Percentiles rank a stretch among this genome's conserved stretches.
phyloP scores from a whole-genome alignment of 768 basidiomycete genomes.

The Boletus pseudo-olivaceus region DNA sequence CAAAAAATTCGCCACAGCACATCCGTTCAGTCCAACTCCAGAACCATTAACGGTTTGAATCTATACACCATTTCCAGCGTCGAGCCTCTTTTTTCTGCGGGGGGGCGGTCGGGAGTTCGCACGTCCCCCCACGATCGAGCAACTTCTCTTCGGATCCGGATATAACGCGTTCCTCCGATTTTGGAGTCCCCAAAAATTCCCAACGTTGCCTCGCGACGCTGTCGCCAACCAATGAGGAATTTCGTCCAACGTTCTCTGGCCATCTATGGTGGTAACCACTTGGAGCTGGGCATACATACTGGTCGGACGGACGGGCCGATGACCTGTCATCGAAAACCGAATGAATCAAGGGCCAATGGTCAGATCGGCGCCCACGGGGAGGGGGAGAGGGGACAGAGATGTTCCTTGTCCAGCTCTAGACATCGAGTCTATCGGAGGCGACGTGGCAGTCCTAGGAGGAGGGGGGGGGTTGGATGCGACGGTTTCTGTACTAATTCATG shows the following conservation, averaged over 20 bases:
- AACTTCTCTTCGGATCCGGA: not conserved
- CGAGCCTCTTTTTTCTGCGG: not conserved
- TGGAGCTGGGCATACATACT: not conserved
- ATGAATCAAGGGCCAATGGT: not conserved
- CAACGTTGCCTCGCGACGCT: not conserved
- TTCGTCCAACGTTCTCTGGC: not conserved
- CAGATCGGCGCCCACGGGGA: no score
- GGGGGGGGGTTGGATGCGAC: no score
- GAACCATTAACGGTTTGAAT: no score
- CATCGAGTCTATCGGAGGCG: no score
- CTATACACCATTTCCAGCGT: not conserved
- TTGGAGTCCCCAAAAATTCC: not conserved
- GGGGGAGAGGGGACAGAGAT: no score
- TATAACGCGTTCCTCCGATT: not conserved
- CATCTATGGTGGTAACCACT: not conserved
- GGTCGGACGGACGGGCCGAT: not conserved
- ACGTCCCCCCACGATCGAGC: not conserved
- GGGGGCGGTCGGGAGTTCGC: not conserved
- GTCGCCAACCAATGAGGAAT: not conserved
- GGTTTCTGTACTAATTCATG: not conserved
- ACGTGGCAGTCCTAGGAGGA: not conserved
- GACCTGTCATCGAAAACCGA: not conserved
- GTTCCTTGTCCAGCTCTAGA: not conserved
- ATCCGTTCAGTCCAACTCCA: no score
- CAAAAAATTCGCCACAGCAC: not conserved